A percentile compares a stretch with the other conserved stretches of the same genome.
phyloP scores from a whole-genome alignment of 208 protist genomes.

The Leishmania martiniquensis region DNA sequence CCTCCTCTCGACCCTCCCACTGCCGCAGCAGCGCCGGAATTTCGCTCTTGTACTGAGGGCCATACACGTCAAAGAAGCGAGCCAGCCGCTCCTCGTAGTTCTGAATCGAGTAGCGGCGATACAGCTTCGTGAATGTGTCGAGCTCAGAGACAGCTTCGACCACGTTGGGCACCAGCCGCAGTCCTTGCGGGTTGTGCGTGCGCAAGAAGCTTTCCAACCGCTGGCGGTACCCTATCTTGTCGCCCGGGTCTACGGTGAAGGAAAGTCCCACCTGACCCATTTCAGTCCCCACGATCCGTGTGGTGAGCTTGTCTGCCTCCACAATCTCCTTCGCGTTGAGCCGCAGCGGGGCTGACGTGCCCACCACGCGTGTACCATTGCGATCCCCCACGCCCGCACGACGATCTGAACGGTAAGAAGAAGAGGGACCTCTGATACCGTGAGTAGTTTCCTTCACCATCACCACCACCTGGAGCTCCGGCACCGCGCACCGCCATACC shows the following conservation, averaged over 20 bases:
- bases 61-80: slow-evolving; percentile 72
- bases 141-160: slow-evolving; percentile 65
- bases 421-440: slow-evolving; percentile 1
- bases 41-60: slow-evolving; percentile 43
- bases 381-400: background rate
- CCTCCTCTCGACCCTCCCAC: slow-evolving; percentile 77
- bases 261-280: slow-evolving; percentile 81
- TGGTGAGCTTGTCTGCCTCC: slow-evolving; percentile 63
- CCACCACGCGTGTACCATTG: slow-evolving; percentile 38
- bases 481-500: slow-evolving; percentile 49
- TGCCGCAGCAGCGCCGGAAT: slow-evolving; percentile 57
- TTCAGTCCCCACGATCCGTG: slow-evolving; percentile 64
- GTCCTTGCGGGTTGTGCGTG: slow-evolving; percentile 62
- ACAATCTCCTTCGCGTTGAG: slow-evolving; percentile 58
- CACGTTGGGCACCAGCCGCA: slow-evolving; percentile 62
- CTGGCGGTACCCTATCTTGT: slow-evolving; percentile 51
- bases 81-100: slow-evolving; percentile 64
- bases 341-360: slow-evolving; percentile 38
- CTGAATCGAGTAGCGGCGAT: slow-evolving; percentile 61
- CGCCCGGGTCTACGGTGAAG: slow-evolving; percentile 57
- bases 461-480: slow-evolving; percentile 49
- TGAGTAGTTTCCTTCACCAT: slow-evolving; percentile 46
- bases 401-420: slow-evolving; percentile 14
- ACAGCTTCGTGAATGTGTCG: slow-evolving; percentile 83
- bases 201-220: slow-evolving; percentile 64